These are phyloP conservation scores for Cladosporium phlei DNA, from an alignment of 2,329 filamentous ascomycete genomes.

Conservation along the genomic window DNA sequence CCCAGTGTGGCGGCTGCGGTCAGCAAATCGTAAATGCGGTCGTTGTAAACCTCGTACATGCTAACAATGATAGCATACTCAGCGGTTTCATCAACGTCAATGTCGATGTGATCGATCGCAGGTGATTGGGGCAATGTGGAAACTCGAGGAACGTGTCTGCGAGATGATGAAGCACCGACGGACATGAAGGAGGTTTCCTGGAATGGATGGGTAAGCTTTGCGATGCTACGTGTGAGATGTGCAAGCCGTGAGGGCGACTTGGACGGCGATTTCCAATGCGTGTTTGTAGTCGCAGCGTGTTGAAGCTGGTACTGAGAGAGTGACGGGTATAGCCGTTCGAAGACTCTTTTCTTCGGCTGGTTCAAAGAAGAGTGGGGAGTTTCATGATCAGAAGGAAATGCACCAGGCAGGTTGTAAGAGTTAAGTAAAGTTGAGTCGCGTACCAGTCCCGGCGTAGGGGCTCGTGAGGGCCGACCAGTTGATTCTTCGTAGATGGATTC, in stretches of 20 bases:
- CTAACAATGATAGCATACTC: conserved; percentile 88
- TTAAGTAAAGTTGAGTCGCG: conserved; percentile 26
- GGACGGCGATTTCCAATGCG: conserved; percentile 12
- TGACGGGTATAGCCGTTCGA: conserved; percentile 29
- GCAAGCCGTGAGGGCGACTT: conserved; percentile 19
- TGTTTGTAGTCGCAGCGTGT: conserved; percentile 13
- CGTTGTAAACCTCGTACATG: conserved; percentile 99
- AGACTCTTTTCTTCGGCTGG: conserved; percentile 21
- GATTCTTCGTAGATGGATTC: conserved; percentile 71
- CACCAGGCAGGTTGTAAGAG: conserved; percentile 20
- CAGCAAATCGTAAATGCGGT: conserved; percentile 91
- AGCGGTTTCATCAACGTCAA: conserved; percentile 62
- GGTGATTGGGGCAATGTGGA: conserved; percentile 69
- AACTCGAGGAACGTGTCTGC: conserved; percentile 59
- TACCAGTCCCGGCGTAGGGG: conserved; percentile 45
- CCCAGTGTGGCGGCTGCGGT: conserved; percentile 57
- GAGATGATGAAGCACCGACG: conserved; percentile 40
- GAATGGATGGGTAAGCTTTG: conserved; percentile 27
- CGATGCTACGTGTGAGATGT: conserved; percentile 22
- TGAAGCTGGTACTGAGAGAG: conserved; percentile 23
- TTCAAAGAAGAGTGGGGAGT: too few species aligned
- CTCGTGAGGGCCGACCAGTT: conserved; percentile 37
- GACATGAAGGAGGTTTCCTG: conserved; percentile 38
- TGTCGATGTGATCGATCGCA: conserved; percentile 64
- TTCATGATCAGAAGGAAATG: conserved; percentile 23